These are phyloP conservation scores for Beauveria brongniartii DNA, from an alignment of 2,329 filamentous ascomycete species.

Conservation along the genomic window DNA sequence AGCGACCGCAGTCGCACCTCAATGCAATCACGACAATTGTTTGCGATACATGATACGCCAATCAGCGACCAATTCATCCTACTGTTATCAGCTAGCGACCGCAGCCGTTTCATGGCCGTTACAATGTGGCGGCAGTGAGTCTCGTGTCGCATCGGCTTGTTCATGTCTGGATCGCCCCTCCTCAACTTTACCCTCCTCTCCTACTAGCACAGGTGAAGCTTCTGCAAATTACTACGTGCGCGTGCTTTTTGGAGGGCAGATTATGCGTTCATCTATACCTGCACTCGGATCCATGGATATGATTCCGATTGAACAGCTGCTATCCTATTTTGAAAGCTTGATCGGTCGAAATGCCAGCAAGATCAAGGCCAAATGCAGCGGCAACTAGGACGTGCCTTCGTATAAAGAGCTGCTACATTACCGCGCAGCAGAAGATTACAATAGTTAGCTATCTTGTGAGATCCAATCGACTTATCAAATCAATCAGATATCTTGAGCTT, in stretches of 20 bases:
- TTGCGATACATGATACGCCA: conserved; percentile 22
- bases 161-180: conserved; percentile 19
- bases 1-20: conserved; percentile 14
- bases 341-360: conserved; percentile 46
- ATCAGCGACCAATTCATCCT: conserved; percentile 16
- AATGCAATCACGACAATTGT: conserved; percentile 24
- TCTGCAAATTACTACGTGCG: conserved; percentile 47
- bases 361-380: conserved; percentile 28
- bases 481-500: conserved; percentile 18
- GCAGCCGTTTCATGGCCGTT: conserved; percentile 15
- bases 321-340: conserved; percentile 65
- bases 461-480: background rate
- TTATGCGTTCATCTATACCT: conserved; percentile 60
- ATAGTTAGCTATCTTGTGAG: background rate
- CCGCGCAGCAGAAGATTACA: background rate
- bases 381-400: conserved; percentile 5
- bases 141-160: conserved; percentile 21
- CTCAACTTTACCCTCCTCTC: conserved; percentile 27
- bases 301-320: conserved; percentile 55
- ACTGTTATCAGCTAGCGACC: conserved; percentile 19
- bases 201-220: conserved; percentile 39
- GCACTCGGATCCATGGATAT: conserved; percentile 62
- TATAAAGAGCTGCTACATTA: background rate
- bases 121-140: conserved; percentile 19
- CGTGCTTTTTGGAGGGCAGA: conserved; percentile 62